Conservation (phyloP, 495 filamentous ascomycete species). For the Gamarada debralockiae region DNA sequence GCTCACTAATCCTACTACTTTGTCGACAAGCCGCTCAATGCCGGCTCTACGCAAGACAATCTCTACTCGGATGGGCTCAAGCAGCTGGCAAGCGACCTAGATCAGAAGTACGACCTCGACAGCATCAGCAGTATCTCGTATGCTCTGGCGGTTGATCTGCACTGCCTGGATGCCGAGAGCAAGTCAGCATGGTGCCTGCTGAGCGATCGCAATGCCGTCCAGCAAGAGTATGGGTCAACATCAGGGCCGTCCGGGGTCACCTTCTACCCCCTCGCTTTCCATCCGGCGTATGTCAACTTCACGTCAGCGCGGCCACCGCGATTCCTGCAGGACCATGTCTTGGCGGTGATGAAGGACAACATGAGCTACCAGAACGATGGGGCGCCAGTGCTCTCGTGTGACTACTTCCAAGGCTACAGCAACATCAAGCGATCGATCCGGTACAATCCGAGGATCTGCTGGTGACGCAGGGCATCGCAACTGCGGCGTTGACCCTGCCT, state of each 20-base stretch:
- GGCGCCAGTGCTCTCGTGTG: neutral
- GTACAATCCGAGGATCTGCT: neutral
- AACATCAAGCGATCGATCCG: neutral
- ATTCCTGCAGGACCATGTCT: neutral
- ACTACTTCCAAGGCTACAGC: neutral
- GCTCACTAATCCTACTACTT: neutral
- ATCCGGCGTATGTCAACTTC: neutral
- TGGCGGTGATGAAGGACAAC: neutral
- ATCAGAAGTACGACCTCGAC: neutral
- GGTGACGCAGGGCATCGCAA: neutral
- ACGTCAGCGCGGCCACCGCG: neutral
- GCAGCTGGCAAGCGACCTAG: neutral
- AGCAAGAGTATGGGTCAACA: neutral
- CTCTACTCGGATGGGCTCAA: neutral
- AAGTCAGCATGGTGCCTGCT: slow-evolving; percentile 1
- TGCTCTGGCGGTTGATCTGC: slow-evolving; percentile 1
- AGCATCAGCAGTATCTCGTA: slow-evolving; percentile 1
- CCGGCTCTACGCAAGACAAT: neutral
- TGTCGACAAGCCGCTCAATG: neutral
- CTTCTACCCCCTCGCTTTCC: neutral
- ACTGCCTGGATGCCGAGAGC: neutral
- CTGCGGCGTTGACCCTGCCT: neutral
- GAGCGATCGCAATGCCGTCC: neutral
- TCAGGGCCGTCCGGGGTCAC: neutral
- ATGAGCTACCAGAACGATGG: neutral